phyloP scores from a whole-genome alignment of 1,284 basidiomycete species.

The Wolfiporia cocos region DNA sequence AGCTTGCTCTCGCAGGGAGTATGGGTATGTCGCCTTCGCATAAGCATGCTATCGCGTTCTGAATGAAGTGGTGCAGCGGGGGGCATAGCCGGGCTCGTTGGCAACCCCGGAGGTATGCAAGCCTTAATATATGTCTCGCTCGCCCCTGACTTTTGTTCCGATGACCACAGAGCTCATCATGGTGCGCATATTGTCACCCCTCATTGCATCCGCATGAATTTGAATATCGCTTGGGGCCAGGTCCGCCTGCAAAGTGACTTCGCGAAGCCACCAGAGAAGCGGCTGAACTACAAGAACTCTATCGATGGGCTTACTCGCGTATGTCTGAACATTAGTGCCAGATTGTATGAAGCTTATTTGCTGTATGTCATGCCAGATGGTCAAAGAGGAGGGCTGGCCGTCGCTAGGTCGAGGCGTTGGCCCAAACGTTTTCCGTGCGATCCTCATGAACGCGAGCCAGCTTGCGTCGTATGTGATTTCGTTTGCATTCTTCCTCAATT shows the following conservation, averaged over 20 bases:
- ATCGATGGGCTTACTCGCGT: slow-evolving; percentile 80
- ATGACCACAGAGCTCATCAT: slow-evolving; percentile 68
- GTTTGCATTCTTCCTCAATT: not conserved
- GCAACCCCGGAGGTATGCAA: slow-evolving; percentile 76
- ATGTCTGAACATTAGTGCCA: slow-evolving; percentile 24
- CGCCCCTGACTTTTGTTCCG: not conserved
- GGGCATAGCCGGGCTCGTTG: slow-evolving; percentile 76
- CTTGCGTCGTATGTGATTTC: slow-evolving; percentile 65
- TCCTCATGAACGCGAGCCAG: slow-evolving; percentile 91
- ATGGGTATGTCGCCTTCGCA: slow-evolving; percentile 53
- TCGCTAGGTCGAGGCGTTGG: slow-evolving; percentile 76
- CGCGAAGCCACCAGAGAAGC: slow-evolving; percentile 77
- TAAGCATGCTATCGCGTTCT: not conserved
- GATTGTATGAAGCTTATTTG: not conserved
- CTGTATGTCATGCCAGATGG: slow-evolving; percentile 52
- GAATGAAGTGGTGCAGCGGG: slow-evolving; percentile 44
- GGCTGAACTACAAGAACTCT: slow-evolving; percentile 84
- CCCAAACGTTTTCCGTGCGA: slow-evolving; percentile 81
- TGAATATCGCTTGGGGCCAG: too few species aligned
- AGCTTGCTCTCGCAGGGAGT: slow-evolving; percentile 74
- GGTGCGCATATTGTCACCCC: slow-evolving; percentile 35
- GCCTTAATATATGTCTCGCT: slow-evolving; percentile 1
- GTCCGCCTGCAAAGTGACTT: slow-evolving; percentile 83
- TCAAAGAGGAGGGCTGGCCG: slow-evolving; percentile 73
- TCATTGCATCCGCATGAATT: too few species aligned